Base-by-base conservation (phyloP, 2,329 filamentous ascomycete species). In the Lasiodiplodia sp. region DNA sequence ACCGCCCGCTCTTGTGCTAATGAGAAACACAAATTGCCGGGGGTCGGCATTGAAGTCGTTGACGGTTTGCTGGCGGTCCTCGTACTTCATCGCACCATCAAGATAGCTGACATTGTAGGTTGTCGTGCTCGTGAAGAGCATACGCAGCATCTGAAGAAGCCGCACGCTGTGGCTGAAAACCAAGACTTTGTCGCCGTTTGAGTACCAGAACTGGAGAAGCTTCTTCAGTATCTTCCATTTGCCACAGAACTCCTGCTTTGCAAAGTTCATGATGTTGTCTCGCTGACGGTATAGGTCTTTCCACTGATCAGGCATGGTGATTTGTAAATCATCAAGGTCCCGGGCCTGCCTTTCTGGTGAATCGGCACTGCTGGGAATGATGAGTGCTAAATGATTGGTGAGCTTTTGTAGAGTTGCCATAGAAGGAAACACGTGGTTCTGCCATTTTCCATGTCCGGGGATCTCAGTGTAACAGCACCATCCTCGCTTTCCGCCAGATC, bases 211-310 rank as follows among this genome's bases (percentile, higher is more conserved):
- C 67, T 89, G 90, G 7, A 99, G 86, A 4, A 99, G 83, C 73
- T 93, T 94, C 78, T 90, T 92, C 37, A 99, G 79, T 0, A 99
- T 89, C 76, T 93, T 94, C 96, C 96, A 99, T 80, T 99, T 99
- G 3, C 96, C 96, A 75, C 96, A 99, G 72, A 94, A 97, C 68
- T 96, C 92, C 0, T 93, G 91, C 73, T 97, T 94, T 1, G 94
- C 91, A 63, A 94, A 90, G 73, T 91, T 92, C 63, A 92, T 81
- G 69, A 98, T 91, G 10, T 89, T 92, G 73, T 97, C 93, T 53
- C 93, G 87, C 23, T 91, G 88, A 12, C 84, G 83, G 75, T 94
- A 96, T 0, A 97, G 83, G 23, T 89, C 82, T 74, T 89, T 84
- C 92, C 93, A 97, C 2, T 85, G 83, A 44, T 91, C 84, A 0